These are phyloP conservation scores for Skeletonema menzelii DNA, from an alignment of 108 stramenopile genomes.

Conservation along the genomic window DNA sequence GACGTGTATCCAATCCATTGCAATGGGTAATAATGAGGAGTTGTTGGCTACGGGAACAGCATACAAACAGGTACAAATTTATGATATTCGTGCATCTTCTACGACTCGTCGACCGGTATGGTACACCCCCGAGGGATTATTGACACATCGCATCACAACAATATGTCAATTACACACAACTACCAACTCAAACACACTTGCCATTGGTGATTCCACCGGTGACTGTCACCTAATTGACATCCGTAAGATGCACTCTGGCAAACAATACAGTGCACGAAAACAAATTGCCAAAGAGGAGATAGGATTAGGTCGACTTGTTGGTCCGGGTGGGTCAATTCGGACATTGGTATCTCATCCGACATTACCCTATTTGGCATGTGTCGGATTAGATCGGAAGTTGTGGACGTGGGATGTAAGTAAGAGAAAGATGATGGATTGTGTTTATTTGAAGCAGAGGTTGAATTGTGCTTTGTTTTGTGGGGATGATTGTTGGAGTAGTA, in stretches of 20 bases:
- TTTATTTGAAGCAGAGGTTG: constrained; percentile 86
- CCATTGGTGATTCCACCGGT: constrained; percentile 73
- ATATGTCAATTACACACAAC: constrained; percentile 56
- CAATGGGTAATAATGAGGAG: constrained; percentile 25
- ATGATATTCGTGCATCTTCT: constrained; percentile 71
- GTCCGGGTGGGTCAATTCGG: constrained; percentile 78
- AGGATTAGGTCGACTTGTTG: constrained; percentile 60
- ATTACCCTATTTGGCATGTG: constrained; percentile 62
- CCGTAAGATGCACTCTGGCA: constrained; percentile 44
- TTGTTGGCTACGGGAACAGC: constrained; percentile 77
- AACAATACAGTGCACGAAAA: constrained; percentile 17
- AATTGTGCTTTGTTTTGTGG: constrained; percentile 73
- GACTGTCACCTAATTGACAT: constrained; percentile 62
- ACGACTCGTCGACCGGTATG: constrained; percentile 62
- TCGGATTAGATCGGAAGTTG: constrained; percentile 84
- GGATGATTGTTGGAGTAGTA: constrained; percentile 40
- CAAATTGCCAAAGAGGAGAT: constrained; percentile 22
- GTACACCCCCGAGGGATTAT: constrained; percentile 52
- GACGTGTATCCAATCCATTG: constrained; percentile 59
- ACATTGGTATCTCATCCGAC: constrained; percentile 63
- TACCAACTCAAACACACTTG: constrained; percentile 27
- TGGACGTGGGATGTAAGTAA: constrained; percentile 69
- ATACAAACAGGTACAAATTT: constrained; percentile 80
- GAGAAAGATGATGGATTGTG: constrained; percentile 64
- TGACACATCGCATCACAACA: constrained; percentile 71